A percentile compares a stretch with the other conserved stretches of the same genome.
Evolutionary conservation across 164 flowering plant species (phyloP).

Genomic region (Chimonanthus praecox): DNA sequence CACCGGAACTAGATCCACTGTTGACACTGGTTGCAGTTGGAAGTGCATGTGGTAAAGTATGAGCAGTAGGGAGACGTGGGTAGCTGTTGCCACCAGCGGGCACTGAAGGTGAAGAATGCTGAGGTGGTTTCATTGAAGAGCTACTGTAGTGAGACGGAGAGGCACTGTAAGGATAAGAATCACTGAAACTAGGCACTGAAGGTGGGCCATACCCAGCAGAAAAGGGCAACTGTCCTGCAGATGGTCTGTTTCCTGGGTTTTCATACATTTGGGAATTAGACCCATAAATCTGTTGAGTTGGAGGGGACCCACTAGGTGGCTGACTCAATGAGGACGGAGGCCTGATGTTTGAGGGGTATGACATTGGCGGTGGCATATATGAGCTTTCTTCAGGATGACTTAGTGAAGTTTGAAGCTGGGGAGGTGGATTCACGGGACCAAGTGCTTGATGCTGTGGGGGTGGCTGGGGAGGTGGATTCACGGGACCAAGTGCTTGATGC

Average conservation of each 20-base stretch:
- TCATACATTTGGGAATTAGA: constrained; percentile 42
- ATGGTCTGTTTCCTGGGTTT: constrained; percentile 35
- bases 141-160: constrained; percentile 46
- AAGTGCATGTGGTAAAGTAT: constrained; percentile 66
- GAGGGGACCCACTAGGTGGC: constrained; percentile 37
- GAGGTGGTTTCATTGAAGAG: constrained; percentile 44
- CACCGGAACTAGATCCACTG: constrained; percentile 53
- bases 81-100: constrained; percentile 53
- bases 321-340: constrained; percentile 37
- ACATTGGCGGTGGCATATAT: constrained; percentile 42
- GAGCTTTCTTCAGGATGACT: constrained; percentile 59
- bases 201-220: constrained; percentile 38
- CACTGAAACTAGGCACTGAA: constrained; percentile 38
- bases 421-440: constrained; percentile 26
- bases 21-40: constrained; percentile 57
- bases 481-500: constrained; percentile 30
- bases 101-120: constrained; percentile 31
- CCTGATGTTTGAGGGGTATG: constrained; percentile 46
- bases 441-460: constrained; percentile 37
- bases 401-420: constrained; percentile 38
- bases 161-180: constrained; percentile 52
- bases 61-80: constrained; percentile 84
- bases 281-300: constrained; percentile 52
- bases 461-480: constrained; percentile 30
- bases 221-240: constrained; percentile 35